A percentile compares a stretch with the other conserved stretches of the same genome.
These are phyloP conservation scores for Entonaema liquescens DNA, from an alignment of 495 filamentous ascomycete genomes.

Conservation along the genomic window DNA sequence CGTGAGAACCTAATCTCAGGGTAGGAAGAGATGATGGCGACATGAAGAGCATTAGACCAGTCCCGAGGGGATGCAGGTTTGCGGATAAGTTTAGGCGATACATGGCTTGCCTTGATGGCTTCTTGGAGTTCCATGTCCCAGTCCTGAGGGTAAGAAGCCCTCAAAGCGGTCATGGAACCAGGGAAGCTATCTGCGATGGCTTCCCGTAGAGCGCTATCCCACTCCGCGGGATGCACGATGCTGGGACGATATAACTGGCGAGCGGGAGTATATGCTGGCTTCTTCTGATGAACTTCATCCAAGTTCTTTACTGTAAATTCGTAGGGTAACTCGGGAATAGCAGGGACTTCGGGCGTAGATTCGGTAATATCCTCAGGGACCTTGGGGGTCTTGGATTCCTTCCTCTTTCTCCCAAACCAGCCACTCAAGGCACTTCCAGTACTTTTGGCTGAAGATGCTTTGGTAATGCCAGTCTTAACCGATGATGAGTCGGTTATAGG, in stretches of 20 bases:
- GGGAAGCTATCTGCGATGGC: constrained; percentile 44
- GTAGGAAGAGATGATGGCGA: constrained; percentile 44
- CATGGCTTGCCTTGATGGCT: constrained; percentile 27
- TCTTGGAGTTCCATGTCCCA: constrained; percentile 30
- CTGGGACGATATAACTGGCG: constrained; percentile 24
- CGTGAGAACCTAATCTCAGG: constrained; percentile 37
- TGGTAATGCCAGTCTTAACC: constrained; percentile 20
- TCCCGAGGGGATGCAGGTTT: constrained; percentile 40
- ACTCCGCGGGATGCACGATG: constrained; percentile 45
- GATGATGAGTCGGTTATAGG: constrained; percentile 26
- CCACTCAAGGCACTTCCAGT: constrained; percentile 26
- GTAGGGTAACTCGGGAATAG: too few relatives aligned
- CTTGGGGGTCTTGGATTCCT: constrained; percentile 3
- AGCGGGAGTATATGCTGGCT: constrained; percentile 21
- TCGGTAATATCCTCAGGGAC: too few relatives aligned
- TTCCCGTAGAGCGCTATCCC: constrained; percentile 48
- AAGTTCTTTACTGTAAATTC: constrained; percentile 35
- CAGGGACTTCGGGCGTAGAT: too few relatives aligned
- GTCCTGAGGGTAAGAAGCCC: constrained; percentile 37
- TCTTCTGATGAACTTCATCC: constrained; percentile 25
- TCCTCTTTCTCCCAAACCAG: constrained; percentile 37
- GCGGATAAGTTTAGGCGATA: constrained; percentile 23
- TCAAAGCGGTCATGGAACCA: constrained; percentile 29
- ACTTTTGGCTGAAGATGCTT: constrained; percentile 27
- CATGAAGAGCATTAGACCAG: constrained; percentile 49